Percentiles rank a stretch among this genome's conserved stretches.
Conservation (phyloP, 768 basidiomycete genomes). For the Lentinula edodes region DNA sequence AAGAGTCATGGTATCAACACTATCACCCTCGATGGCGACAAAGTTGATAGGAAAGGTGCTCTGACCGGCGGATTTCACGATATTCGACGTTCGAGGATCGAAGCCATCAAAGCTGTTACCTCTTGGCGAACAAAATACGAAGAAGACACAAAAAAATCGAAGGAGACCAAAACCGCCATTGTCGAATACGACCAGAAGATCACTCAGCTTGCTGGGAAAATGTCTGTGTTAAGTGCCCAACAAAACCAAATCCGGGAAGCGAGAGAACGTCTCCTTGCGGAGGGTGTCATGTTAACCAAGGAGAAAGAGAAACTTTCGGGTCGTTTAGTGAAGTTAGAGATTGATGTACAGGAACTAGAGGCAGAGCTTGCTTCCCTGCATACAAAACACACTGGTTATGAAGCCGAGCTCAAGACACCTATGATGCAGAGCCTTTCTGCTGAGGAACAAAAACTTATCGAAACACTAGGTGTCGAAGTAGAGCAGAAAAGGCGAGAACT, state of each 20-base stretch:
- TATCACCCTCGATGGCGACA: slow-evolving; percentile 96
- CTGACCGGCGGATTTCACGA: slow-evolving; percentile 97
- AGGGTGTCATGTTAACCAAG: slow-evolving; percentile 49
- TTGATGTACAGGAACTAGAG: slow-evolving; percentile 64
- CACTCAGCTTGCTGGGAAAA: slow-evolving; percentile 64
- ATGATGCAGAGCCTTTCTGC: slow-evolving; percentile 68
- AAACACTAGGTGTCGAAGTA: slow-evolving; percentile 65
- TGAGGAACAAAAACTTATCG: slow-evolving; percentile 67
- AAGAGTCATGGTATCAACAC: slow-evolving; percentile 94
- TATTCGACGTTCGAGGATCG: slow-evolving; percentile 82
- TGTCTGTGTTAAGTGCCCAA: slow-evolving; percentile 65
- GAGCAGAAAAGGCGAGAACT: slow-evolving; percentile 70
- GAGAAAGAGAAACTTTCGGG: slow-evolving; percentile 69
- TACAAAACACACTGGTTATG: slow-evolving; percentile 59
- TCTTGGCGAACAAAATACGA: slow-evolving; percentile 72
- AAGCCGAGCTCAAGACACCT: slow-evolving; percentile 65
- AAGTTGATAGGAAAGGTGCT: slow-evolving; percentile 93
- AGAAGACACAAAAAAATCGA: slow-evolving; percentile 53
- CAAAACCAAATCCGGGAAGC: slow-evolving; percentile 65
- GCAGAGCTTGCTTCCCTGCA: slow-evolving; percentile 60
- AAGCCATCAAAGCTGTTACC: slow-evolving; percentile 73
- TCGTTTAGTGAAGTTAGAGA: slow-evolving; percentile 59
- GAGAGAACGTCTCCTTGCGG: slow-evolving; percentile 60
- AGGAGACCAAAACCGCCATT: slow-evolving; percentile 72
- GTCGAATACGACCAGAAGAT: slow-evolving; percentile 80